Evolutionary conservation across 2,329 filamentous ascomycete genomes (phyloP).

Genomic region (Coniochaeta pulveracea): DNA sequence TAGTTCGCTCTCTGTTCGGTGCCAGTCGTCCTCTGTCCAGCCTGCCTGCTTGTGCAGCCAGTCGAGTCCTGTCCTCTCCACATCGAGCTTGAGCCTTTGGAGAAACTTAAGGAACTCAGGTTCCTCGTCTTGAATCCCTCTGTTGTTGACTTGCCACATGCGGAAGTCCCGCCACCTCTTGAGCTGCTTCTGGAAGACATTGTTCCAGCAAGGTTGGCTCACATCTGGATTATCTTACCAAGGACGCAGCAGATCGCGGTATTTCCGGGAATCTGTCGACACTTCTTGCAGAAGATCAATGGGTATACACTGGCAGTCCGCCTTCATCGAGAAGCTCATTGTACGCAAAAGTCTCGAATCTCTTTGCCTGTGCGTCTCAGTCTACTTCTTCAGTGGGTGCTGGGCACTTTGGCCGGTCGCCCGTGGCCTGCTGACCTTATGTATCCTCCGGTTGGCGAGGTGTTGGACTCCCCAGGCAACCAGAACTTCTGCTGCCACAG

Average conservation of each 20-base stretch:
- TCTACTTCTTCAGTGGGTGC: neutral
- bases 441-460: neutral
- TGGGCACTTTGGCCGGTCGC: neutral
- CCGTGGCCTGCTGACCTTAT: neutral
- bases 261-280: constrained; percentile 10
- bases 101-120: neutral
- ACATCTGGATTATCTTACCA: constrained; percentile 11
- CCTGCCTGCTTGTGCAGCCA: neutral
- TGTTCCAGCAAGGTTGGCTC: neutral
- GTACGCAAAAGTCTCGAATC: constrained; percentile 14
- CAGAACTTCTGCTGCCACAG: neutral
- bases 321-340: constrained; percentile 18
- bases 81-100: neutral
- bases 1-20: neutral
- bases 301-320: constrained; percentile 18
- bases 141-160: constrained; percentile 18
- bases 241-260: constrained; percentile 16
- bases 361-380: neutral
- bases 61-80: neutral
- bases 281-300: constrained; percentile 16
- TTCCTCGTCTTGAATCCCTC: constrained; percentile 4
- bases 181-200: constrained; percentile 15
- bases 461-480: neutral
- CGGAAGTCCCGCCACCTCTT: constrained; percentile 18
- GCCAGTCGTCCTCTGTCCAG: too few relatives aligned